Percentiles rank a stretch among this genome's conserved stretches.
Conservation (phyloP, 1,284 basidiomycete species). For the Ceratobasidium sp. region DNA sequence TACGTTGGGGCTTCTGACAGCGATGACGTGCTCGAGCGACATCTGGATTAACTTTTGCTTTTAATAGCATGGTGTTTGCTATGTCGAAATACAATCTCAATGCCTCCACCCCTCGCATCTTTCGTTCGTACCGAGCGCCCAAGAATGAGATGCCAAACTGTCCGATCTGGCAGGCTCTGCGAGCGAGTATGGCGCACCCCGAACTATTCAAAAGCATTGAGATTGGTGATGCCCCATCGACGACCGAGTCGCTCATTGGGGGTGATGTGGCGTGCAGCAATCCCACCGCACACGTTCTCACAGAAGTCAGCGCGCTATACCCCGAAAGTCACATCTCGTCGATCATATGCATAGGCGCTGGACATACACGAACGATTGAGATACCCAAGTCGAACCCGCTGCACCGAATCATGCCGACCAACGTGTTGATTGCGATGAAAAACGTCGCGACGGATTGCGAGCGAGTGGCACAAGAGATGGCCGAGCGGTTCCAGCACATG, state of each 20-base stretch:
- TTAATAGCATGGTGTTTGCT: too few species aligned
- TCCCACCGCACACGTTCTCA: not conserved
- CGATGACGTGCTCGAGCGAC: not conserved
- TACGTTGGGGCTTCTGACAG: not conserved
- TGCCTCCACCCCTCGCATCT: too few species aligned
- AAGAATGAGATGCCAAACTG: too few species aligned
- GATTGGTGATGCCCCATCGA: not conserved
- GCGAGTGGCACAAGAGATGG: not conserved
- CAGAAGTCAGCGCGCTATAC: not conserved
- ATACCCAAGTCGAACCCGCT: not conserved
- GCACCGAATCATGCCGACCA: not conserved
- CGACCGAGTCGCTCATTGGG: not conserved
- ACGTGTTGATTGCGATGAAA: not conserved
- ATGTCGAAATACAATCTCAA: too few species aligned
- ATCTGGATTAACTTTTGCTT: not conserved
- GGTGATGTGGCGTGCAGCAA: not conserved
- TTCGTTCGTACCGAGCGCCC: too few species aligned
- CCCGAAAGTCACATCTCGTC: not conserved
- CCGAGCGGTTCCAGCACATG: too few species aligned
- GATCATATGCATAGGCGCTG: not conserved
- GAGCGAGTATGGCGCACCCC: slow-evolving; percentile 1
- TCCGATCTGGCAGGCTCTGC: not conserved
- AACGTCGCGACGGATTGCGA: not conserved
- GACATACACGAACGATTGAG: not conserved
- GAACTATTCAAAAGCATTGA: not conserved